Base-by-base conservation (phyloP, 2,329 filamentous ascomycete species). In the Knoxdaviesia capensis region DNA sequence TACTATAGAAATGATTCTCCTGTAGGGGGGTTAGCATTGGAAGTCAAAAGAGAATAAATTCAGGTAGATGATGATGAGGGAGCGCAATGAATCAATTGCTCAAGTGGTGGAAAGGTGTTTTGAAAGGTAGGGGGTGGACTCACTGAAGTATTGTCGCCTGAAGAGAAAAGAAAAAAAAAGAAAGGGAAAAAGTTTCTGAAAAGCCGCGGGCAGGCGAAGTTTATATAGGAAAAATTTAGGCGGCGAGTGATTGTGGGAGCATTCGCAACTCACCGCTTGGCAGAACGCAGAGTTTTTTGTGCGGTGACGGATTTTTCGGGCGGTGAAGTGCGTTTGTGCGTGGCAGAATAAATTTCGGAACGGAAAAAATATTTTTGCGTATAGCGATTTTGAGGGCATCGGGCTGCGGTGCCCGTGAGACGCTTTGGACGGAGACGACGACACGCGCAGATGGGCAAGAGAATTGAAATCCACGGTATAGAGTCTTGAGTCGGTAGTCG, bases 1-100 rank as follows among this genome's bases (percentile, higher is more conserved):
- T 78, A 87, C 85, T 94, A 86, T 87, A 93, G 81, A 93, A 92
- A 83, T 84, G 83, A 88, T 88, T 87, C 82, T 85, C 63, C 59
- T 67, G 58, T 49, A 49, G 33, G 44, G 43, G 47, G 44, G 49
- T 54, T 50, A 55, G 51, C 45, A 47, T 45, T 6, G 31, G 39
- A 7, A 36, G 29, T 28, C 35, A 7, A 33, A 36, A 30, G 29
- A 37, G 6, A 31, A 8, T 30, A n/a, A 33, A 31, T 3, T 31
- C n/a, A 10, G 5, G 11, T 28, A 11, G 44, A 36, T 48, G 20
- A 20, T 20, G 20, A 20, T 20, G 20, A 20, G 2, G 20, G 3
- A 20, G 20, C 20, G 20, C 20, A 20, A 20, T 20, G 20, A 20
- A 20, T 20, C 20, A 20, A 20, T 20, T 20, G 20, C 20, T 20